Evolutionary conservation across 768 basidiomycete genomes (phyloP).

Genomic region (Clitopilus passeckerianus): DNA sequence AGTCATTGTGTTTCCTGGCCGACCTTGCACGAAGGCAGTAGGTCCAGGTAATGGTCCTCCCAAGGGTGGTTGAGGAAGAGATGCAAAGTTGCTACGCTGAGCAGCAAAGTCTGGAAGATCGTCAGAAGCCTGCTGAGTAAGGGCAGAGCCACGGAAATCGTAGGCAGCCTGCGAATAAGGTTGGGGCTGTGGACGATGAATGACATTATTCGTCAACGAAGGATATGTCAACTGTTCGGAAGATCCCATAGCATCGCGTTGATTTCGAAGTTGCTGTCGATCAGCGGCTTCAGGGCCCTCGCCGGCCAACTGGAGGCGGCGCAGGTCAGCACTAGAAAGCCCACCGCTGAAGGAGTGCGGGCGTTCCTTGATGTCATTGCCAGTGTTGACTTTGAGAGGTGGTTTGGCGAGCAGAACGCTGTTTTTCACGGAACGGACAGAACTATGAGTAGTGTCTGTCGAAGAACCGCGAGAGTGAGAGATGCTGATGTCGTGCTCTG

Average conservation of each 20-base stretch:
- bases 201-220: slow-evolving; percentile 49
- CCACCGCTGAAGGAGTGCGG: slow-evolving; percentile 82
- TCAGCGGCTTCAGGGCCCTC: slow-evolving; percentile 34
- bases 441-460: slow-evolving; percentile 65
- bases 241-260: slow-evolving; percentile 35
- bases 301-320: slow-evolving; percentile 68
- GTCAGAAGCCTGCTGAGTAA: slow-evolving; percentile 36
- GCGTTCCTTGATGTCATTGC: slow-evolving; percentile 64
- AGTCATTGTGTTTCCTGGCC: slow-evolving; percentile 42
- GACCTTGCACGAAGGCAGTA: slow-evolving; percentile 42
- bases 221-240: slow-evolving; percentile 58
- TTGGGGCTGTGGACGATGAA: slow-evolving; percentile 48
- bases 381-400: slow-evolving; percentile 46
- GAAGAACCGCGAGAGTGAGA: slow-evolving; percentile 82
- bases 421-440: slow-evolving; percentile 52
- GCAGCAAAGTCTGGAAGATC: slow-evolving; percentile 51
- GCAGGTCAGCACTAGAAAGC: slow-evolving; percentile 66
- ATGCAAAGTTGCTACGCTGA: slow-evolving; percentile 53
- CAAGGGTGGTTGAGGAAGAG: slow-evolving; percentile 28
- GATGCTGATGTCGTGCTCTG: slow-evolving; percentile 60
- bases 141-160: slow-evolving; percentile 41
- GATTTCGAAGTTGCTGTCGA: slow-evolving; percentile 33
- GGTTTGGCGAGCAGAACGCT: slow-evolving; percentile 54
- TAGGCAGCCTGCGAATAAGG: slow-evolving; percentile 38
- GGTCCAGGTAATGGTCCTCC: slow-evolving; percentile 32